A percentile compares a stretch with the other conserved stretches of the same genome.
Evolutionary conservation across 2,329 filamentous ascomycete species (phyloP).

Genomic region (Hypoxylon sp.): DNA sequence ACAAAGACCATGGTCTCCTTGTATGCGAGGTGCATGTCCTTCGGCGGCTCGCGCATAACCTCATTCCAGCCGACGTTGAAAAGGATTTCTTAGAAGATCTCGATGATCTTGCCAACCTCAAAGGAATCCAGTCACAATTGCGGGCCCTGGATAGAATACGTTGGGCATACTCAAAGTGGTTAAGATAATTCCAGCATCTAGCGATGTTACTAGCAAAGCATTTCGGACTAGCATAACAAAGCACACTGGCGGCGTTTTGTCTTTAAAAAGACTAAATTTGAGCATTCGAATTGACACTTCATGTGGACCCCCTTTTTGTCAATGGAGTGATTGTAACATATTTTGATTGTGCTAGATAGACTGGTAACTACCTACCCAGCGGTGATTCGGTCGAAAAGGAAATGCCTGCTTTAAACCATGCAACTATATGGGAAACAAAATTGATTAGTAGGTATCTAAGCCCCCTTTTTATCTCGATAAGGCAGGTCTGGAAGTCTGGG

Average conservation of each 20-base stretch:
- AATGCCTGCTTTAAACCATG: conserved; percentile 22
- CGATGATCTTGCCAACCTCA: conserved; percentile 86
- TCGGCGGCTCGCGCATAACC: conserved; percentile 74
- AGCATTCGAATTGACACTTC: conserved; percentile 7
- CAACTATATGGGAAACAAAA: conserved; percentile 12
- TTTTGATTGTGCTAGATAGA: conserved; percentile 16
- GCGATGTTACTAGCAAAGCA: conserved; percentile 3
- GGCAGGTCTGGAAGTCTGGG: conserved; percentile 16
- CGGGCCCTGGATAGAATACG: conserved; percentile 85
- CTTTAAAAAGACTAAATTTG: conserved; percentile 24
- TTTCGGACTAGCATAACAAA: conserved; percentile 1
- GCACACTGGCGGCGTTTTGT: conserved; percentile 23
- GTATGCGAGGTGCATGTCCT: conserved; percentile 92
- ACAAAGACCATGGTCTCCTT: conserved; percentile 92
- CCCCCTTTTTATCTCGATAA: conserved; percentile 29
- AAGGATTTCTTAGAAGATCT: conserved; percentile 92
- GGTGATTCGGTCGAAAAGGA: conserved; percentile 24
- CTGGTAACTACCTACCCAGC: not conserved
- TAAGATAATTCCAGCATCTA: conserved; percentile 55
- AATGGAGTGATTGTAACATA: conserved; percentile 1
- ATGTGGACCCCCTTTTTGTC: conserved; percentile 15
- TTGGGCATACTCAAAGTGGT: conserved; percentile 90
- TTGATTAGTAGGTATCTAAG: not conserved
- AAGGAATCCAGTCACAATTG: conserved; percentile 82
- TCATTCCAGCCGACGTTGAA: conserved; percentile 81